Conservation (phyloP, 257 asterid genomes). For the Linaria vulgaris region DNA sequence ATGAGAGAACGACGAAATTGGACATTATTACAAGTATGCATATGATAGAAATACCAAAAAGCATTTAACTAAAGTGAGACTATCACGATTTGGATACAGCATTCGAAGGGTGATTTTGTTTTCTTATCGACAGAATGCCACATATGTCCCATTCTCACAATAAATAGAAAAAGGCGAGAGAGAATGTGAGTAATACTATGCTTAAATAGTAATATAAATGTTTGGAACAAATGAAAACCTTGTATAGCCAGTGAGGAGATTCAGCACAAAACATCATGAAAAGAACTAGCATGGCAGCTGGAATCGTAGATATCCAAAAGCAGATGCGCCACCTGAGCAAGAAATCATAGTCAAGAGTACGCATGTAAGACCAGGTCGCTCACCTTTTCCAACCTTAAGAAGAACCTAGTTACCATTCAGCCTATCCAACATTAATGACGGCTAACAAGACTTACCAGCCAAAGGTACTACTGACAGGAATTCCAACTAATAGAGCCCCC, state of each 20-base stretch:
- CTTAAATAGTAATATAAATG: conserved; percentile 13
- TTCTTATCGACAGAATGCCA: neutral
- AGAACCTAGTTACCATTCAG: conserved; percentile 4
- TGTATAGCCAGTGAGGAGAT: conserved; percentile 92
- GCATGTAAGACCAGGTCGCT: conserved; percentile 23
- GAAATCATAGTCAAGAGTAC: conserved; percentile 28
- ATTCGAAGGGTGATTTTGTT: neutral
- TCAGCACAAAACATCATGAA: conserved; percentile 86
- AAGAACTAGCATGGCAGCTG: conserved; percentile 70
- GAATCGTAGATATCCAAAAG: conserved; percentile 79
- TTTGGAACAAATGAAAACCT: conserved; percentile 45
- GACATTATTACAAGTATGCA: neutral
- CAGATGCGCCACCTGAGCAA: conserved; percentile 87
- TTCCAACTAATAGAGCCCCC: conserved; percentile 68
- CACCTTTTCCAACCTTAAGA: conserved; percentile 7
- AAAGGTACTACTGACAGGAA: conserved; percentile 63
- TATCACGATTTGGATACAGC: conserved; percentile 10
- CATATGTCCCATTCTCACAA: neutral
- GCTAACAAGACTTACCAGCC: conserved; percentile 67
- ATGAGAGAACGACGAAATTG: neutral
- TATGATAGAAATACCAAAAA: neutral
- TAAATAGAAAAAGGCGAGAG: conserved; percentile 1
- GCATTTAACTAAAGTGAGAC: neutral
- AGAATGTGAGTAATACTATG: conserved; percentile 5
- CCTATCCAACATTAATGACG: conserved; percentile 7